Conservation (phyloP, 306 rosid species). For the Arachis stenosperma region DNA sequence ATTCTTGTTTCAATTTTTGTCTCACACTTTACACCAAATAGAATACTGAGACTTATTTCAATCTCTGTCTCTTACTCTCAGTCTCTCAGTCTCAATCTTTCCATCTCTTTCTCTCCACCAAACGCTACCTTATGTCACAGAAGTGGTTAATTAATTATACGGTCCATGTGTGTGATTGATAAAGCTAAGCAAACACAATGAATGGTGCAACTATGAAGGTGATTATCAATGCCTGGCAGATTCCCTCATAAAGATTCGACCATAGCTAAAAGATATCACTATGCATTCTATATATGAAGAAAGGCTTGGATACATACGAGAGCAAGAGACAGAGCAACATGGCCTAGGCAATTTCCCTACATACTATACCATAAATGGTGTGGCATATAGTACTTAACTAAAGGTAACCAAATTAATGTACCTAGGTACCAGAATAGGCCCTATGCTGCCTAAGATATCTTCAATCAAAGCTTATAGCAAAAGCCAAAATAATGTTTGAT, state of each 20-base stretch:
- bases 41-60: no score
- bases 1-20: no score
- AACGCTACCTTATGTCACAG: no score
- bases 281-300: not conserved
- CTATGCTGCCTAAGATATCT: not conserved
- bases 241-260: not conserved
- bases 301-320: conserved; percentile 11
- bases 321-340: conserved; percentile 34
- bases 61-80: no score
- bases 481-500: not conserved
- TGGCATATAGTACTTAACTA: conserved; percentile 24
- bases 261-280: conserved; percentile 10
- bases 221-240: conserved; percentile 4
- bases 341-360: not conserved
- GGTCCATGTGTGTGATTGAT: not conserved
- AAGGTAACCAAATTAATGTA: conserved; percentile 15
- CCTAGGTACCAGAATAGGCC: not conserved
- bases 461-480: conserved; percentile 20
- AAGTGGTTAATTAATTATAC: not conserved
- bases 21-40: no score
- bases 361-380: conserved; percentile 18
- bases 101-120: no score
- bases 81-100: no score
- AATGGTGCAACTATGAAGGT: conserved; percentile 1
- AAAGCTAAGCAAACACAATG: not conserved